These are phyloP conservation scores for Fusarium nematophilum DNA, from an alignment of 2,329 filamentous ascomycete genomes.

Conservation along the genomic window DNA sequence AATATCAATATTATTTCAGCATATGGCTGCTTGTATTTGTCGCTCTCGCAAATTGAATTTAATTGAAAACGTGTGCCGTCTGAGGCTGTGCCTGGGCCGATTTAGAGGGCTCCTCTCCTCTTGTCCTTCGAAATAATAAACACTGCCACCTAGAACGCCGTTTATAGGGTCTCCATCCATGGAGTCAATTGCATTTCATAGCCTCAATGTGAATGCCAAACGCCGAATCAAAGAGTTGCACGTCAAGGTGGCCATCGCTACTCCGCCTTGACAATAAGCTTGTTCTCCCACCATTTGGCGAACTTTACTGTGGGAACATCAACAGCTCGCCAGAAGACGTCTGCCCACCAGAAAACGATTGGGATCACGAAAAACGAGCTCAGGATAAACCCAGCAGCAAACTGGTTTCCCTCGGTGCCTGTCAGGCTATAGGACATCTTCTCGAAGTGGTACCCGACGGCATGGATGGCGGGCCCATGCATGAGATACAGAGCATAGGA, in stretches of 20 bases:
- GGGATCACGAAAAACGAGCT: slow-evolving; percentile 62
- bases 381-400: slow-evolving; percentile 59
- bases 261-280: slow-evolving; percentile 50
- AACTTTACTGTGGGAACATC: slow-evolving; percentile 68
- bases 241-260: slow-evolving; percentile 16
- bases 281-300: slow-evolving; percentile 65
- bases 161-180: neutral
- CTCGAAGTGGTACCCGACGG: slow-evolving; percentile 63
- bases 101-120: neutral
- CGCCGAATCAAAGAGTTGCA: slow-evolving; percentile 9
- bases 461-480: slow-evolving; percentile 67
- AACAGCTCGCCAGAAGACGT: slow-evolving; percentile 66
- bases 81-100: slow-evolving; percentile 2
- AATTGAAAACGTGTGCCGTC: slow-evolving; percentile 2
- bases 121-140: slow-evolving; percentile 21
- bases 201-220: slow-evolving; percentile 6
- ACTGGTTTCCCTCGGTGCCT: slow-evolving; percentile 58
- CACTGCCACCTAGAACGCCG: slow-evolving; percentile 31
- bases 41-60: neutral
- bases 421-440: slow-evolving; percentile 60
- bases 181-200: slow-evolving; percentile 11
- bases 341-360: slow-evolving; percentile 64
- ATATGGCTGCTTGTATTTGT: slow-evolving; percentile 3
- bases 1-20: slow-evolving; percentile 3
- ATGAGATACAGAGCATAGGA: slow-evolving; percentile 72